These are phyloP conservation scores for Fraxinus anomala DNA, from an alignment of 257 asterid species.

Conservation along the genomic window DNA sequence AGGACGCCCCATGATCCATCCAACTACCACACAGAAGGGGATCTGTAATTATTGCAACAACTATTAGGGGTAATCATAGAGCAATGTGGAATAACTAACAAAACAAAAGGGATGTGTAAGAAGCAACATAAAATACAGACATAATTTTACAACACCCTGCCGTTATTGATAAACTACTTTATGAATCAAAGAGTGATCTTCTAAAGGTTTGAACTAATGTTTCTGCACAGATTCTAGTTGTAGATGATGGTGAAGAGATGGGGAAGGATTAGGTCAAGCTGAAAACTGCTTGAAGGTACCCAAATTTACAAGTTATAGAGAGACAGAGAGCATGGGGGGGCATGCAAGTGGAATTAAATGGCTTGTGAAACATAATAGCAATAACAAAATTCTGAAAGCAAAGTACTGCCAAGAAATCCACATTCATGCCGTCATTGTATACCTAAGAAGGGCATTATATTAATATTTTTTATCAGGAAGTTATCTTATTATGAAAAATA, in stretches of 20 bases:
- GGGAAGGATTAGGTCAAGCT: background rate
- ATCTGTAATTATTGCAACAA: constrained; percentile 47
- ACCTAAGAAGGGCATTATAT: background rate
- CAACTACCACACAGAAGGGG: constrained; percentile 74
- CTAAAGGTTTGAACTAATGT: background rate
- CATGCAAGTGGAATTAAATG: background rate
- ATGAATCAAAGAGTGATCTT: background rate
- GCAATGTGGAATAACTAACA: background rate
- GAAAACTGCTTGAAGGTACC: background rate
- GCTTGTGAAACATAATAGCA: background rate
- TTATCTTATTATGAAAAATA: background rate
- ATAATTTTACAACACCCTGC: background rate
- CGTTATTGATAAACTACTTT: background rate
- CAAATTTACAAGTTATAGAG: no score
- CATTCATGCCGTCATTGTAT: background rate
- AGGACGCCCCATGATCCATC: constrained; percentile 71
- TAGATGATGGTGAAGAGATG: background rate
- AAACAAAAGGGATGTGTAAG: background rate
- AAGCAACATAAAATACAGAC: background rate
- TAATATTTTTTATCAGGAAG: background rate
- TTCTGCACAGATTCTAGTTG: background rate
- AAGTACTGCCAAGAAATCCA: background rate
- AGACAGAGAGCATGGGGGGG: background rate
- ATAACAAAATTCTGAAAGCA: no score
- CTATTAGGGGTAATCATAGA: background rate